Evolutionary conservation across 2,329 filamentous ascomycete genomes (phyloP), one percentile per base, ranked within the genome.

Genomic region (Pyricularia sp.): DNA sequence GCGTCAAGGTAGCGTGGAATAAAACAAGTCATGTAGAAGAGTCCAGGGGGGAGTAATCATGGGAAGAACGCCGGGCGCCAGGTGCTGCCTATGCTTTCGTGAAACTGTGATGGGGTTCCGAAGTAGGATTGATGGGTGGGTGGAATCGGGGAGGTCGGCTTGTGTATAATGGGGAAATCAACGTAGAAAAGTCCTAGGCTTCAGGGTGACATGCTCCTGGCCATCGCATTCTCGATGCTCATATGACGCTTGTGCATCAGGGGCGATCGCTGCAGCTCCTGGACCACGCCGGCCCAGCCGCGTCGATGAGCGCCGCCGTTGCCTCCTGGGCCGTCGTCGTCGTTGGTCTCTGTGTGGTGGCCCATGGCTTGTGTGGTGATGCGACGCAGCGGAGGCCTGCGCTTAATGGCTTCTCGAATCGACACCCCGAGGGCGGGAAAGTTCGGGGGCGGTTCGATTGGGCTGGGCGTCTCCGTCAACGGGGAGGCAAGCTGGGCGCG

Each of bases 261-360:
- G 2, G 87, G 88, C 28, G 85, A 88, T 69, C 79, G 84, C 75
- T 89, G 87, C 66, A 90, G 78, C 73, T 90, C 88, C 68, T 85
- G 80, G 26, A 90, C 85, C 6, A 90, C 87, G 30, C 86, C 86
- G 25, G 85, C 84, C 88, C 88, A 90, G 30, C 86, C 86, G 71
- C 79, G 78, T 68, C 83, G 83, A 67, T 86, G 85, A 25, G 78
- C 79, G 58, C 78, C 78, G 64, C 80, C 80, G 50, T 81, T 77
- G 63, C 81, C 80, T 12, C 58, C 58, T 0, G 58, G 58, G 11
- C 58, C 58, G 84, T 83, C 2, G 84, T 86, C 7, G 84, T 84
- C 55, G 23, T 80, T 79, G 42, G 82, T 77, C 64, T 80, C 80
- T 67, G 86, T 83, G 71, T 80, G 81, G 71, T 86, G 83, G 10